These are phyloP conservation scores for Pyropia haitanensis DNA, from an alignment of 23 red algal genomes.

Conservation along the genomic window DNA sequence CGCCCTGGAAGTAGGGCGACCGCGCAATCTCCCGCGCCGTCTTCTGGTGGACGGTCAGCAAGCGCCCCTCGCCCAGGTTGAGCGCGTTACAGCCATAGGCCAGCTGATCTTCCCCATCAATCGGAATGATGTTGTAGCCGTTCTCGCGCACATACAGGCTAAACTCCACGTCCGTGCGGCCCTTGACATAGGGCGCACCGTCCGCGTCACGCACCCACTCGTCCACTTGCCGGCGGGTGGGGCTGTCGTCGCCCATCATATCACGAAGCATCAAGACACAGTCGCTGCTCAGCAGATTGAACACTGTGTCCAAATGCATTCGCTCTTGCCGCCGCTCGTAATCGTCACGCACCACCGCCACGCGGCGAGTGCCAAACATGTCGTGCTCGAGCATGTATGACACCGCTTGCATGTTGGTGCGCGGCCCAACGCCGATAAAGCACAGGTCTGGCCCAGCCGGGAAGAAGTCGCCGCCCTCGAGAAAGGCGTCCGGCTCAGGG, in stretches of 20 bases:
- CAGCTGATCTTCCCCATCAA: constrained; percentile 67
- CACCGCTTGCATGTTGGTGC: constrained; percentile 65
- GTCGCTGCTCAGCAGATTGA: constrained; percentile 67
- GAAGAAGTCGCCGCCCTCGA: constrained; percentile 99
- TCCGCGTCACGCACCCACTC: constrained; percentile 46
- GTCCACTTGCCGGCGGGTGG: constrained; percentile 70
- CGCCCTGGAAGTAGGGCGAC: constrained; percentile 54
- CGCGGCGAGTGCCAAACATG: constrained; percentile 63
- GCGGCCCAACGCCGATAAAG: constrained; percentile 79
- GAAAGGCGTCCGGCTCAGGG: constrained; percentile 35
- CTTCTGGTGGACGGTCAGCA: constrained; percentile 67
- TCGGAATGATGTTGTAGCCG: constrained; percentile 71
- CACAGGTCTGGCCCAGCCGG: constrained; percentile 75
- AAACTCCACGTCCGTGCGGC: constrained; percentile 69
- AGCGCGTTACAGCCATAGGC: constrained; percentile 94
- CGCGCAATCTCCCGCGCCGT: constrained; percentile 76
- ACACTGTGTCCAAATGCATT: constrained; percentile 96
- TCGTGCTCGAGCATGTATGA: constrained; percentile 84
- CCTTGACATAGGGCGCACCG: constrained; percentile 21
- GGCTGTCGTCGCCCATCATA: constrained; percentile 64
- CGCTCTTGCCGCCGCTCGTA: constrained; percentile 74
- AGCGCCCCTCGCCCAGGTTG: constrained; percentile 65
- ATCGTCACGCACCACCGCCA: constrained; percentile 83
- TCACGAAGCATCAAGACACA: constrained; percentile 58
- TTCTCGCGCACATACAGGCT: constrained; percentile 49